Base-by-base conservation (phyloP, 371 early-diverging fungal genomes). In the Zopfochytrium polystomum region DNA sequence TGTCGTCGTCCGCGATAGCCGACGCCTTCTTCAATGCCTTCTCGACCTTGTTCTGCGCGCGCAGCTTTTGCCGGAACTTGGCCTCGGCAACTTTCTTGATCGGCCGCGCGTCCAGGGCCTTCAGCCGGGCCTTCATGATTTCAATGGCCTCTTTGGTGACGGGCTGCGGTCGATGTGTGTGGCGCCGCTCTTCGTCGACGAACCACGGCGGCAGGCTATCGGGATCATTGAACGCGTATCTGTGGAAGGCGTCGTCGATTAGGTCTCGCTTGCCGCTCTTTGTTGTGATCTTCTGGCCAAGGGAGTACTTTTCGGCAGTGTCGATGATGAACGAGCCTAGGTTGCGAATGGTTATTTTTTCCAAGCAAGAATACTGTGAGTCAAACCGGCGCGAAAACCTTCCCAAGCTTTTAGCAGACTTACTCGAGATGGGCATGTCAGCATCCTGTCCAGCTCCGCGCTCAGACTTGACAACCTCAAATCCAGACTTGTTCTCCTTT, bases 81-180 rank as follows among this genome's bases (percentile, higher is more conserved):
- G 98, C 97, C 79, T 98, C 98, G n/a, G 90, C 91, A 32, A 96
- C 88, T 86, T 96, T 98, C 75, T 96, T 96, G 75, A 96, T 96
- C 22, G 97, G 96, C 35, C 95, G 90, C 11, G 94, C 95, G 75
- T 96, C 88, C 60, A 98, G 72, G 4, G 90, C 93, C 71, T 83
- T 82, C 64, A 91, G 79, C 56, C 87, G 85, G 34, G 90, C 88
- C 63, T 81, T 76, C 52, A 96, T 80, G 49, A 89, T 83, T 34
- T 87, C 77, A 43, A 95, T 89, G 2, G 97, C 95, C 77, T 98
- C 96, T 73, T 96, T 95, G 31, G 97, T 92, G 25, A 95, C 86
- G 13, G 97, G 97, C 31, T 91, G 67, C 65, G 85, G 77, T 20
- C 91, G 91, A 60, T 89, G 85, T 80, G 90, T 93, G 74, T 94